A percentile compares a stretch with the other conserved stretches of the same genome.
phyloP scores from a whole-genome alignment of 768 basidiomycete species.

The Auricularia sp. region DNA sequence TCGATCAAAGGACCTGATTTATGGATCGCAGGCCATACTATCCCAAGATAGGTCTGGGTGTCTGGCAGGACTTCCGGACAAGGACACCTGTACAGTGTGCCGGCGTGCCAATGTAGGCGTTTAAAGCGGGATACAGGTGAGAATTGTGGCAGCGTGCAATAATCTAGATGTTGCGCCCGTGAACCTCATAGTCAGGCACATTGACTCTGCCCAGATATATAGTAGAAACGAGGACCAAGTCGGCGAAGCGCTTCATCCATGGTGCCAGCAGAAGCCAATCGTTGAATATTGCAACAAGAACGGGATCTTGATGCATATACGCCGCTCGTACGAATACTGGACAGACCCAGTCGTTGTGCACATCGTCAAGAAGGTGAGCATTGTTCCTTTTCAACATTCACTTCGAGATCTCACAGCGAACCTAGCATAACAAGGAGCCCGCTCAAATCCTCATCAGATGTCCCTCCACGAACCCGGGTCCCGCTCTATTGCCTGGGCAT shows the following conservation, averaged over 20 bases:
- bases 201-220: conserved; percentile 18
- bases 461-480: conserved; percentile 27
- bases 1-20: not conserved
- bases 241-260: conserved; percentile 19
- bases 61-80: conserved; percentile 35
- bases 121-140: conserved; percentile 18
- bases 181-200: conserved; percentile 3
- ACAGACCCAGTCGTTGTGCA: conserved; percentile 14
- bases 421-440: conserved; percentile 19
- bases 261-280: conserved; percentile 28
- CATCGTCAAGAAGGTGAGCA: conserved; percentile 15
- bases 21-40: conserved; percentile 3
- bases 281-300: conserved; percentile 25
- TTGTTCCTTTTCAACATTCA: not conserved
- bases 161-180: not conserved
- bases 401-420: not conserved
- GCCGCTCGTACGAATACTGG: conserved; percentile 19
- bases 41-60: conserved; percentile 8
- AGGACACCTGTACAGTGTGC: conserved; percentile 28
- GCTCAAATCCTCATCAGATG: conserved; percentile 35
- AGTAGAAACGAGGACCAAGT: conserved; percentile 12
- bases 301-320: conserved; percentile 31
- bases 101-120: conserved; percentile 51
- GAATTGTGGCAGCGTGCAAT: not conserved
- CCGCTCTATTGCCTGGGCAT: no score